Evolutionary conservation across 805 yeast species (phyloP).

Genomic region (Wickerhamiella nectarea): DNA sequence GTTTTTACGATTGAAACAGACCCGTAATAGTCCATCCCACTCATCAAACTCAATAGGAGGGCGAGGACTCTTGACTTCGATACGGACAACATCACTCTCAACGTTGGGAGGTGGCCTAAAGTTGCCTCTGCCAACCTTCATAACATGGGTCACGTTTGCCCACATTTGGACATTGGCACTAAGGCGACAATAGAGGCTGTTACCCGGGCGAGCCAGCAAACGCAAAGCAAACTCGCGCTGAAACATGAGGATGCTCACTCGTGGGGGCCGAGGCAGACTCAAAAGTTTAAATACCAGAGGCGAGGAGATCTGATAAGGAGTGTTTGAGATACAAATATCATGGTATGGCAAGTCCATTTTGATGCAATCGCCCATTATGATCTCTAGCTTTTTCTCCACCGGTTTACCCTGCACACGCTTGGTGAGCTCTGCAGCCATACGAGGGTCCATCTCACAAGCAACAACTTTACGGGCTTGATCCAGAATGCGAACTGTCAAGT

Average conservation of each 20-base stretch:
- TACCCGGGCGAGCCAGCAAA: slow-evolving; percentile 93
- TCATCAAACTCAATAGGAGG: slow-evolving; percentile 90
- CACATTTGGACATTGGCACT: slow-evolving; percentile 98
- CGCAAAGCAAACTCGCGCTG: slow-evolving; percentile 95
- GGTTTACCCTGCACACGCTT: slow-evolving; percentile 98
- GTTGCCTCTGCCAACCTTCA: slow-evolving; percentile 95
- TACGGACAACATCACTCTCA: slow-evolving; percentile 88
- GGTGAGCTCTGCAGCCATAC: slow-evolving; percentile 98
- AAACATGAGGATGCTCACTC: slow-evolving; percentile 91
- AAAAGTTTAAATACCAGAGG: slow-evolving; percentile 88
- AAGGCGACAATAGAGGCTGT: slow-evolving; percentile 75
- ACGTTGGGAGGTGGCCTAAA: slow-evolving; percentile 98
- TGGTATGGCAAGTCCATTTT: slow-evolving; percentile 89
- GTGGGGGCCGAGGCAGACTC: slow-evolving; percentile 84
- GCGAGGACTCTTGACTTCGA: slow-evolving; percentile 82
- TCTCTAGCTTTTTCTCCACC: slow-evolving; percentile 77
- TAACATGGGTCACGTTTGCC: slow-evolving; percentile 97
- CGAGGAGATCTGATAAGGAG: slow-evolving; percentile 95
- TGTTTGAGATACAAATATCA: slow-evolving; percentile 91
- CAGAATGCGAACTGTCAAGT: slow-evolving; percentile 79
- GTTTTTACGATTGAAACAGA: slow-evolving; percentile 85
- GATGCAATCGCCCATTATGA: slow-evolving; percentile 88
- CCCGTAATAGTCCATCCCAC: slow-evolving; percentile 92
- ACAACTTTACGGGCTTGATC: slow-evolving; percentile 89
- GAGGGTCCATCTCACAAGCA: slow-evolving; percentile 98